A percentile compares a stretch with the other conserved stretches of the same genome.
phyloP scores from a whole-genome alignment of 306 rosid genomes.

The Macrotyloma uniflorum region DNA sequence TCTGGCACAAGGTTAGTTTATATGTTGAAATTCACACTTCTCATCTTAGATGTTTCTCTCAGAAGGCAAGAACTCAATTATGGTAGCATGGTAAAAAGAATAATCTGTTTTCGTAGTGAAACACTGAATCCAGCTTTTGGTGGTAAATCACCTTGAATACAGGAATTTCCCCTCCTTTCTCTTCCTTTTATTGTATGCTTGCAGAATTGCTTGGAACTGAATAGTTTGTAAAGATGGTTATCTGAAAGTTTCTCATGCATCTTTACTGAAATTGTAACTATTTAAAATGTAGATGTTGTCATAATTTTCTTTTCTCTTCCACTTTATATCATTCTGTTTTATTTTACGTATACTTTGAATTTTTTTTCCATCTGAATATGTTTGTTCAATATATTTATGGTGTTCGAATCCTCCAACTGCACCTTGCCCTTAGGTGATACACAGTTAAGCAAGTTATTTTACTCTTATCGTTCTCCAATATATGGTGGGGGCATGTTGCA shows the following conservation, averaged over 20 bases:
- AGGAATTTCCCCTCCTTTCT: no score
- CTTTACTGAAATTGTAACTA: constrained; percentile 38
- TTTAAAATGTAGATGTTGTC: constrained; percentile 34
- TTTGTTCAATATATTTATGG: constrained; percentile 24
- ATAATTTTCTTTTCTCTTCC: constrained; percentile 42
- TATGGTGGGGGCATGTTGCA: constrained; percentile 22
- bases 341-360: constrained; percentile 29
- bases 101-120: constrained; percentile 23
- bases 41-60: no score
- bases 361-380: constrained; percentile 32
- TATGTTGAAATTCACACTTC: no score
- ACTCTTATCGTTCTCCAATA: constrained; percentile 26
- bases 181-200: neutral
- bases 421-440: constrained; percentile 20
- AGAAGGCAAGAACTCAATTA: no score
- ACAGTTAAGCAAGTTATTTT: constrained; percentile 25
- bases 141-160: constrained; percentile 39
- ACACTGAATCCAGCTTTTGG: constrained; percentile 36
- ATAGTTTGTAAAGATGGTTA: constrained; percentile 18
- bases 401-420: constrained; percentile 41
- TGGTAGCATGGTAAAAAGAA: no score
- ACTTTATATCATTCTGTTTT: constrained; percentile 33
- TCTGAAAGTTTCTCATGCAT: constrained; percentile 31
- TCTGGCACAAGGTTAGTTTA: no score
- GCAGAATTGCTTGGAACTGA: neutral